Evolutionary conservation across 805 yeast genomes (phyloP), one percentile per base, ranked within the genome.

Genomic region (Suhomyces canberraensis): DNA sequence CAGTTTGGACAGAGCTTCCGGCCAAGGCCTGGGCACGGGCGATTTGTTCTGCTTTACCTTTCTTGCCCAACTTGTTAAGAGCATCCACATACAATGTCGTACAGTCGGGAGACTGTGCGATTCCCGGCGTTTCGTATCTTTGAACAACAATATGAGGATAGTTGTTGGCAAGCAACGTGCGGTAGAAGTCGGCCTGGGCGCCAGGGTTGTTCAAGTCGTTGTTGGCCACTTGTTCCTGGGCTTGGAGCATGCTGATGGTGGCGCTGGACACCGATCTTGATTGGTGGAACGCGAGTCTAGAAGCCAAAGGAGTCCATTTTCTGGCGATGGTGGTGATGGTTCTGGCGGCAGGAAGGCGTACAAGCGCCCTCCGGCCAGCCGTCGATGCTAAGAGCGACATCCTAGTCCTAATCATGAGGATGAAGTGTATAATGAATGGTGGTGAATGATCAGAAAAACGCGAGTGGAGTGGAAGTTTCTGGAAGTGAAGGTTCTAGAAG

Each of bases 141-240:
- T 93, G 83, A n/a, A 91, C 88, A 5, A 93, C 96, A 37, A 91
- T 82, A 51, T 89, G 95, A n/a, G 98, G 98, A 56, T 88, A 93
- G 62, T 86, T 85, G 37, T 91, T 75, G 40, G 76, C 76, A 45
- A 93, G 60, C 32, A 93, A 68, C 11, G 79, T 71, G 44, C 76
- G 75, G 66, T 93, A 93, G 52, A 93, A 91, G 38, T 78, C 81
- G 1, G 95, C 90, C 64, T 93, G 99, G 4, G 76, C 69, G 3
- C 56, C 64, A 1, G 97, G 75, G 58, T 86, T 83, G 32, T 69
- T 61, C 31, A 86, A 61, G 39, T 84, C 81, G 42, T 74, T 66
- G 61, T 93, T 93, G 28, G 99, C 99, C n/a, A 73, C 69, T 56
- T 84, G 88, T 60, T 93, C 99, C 54, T 79, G 70, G 3, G 61